Base-by-base conservation (phyloP, 2,329 filamentous ascomycete genomes). In the Lithohypha guttulata region DNA sequence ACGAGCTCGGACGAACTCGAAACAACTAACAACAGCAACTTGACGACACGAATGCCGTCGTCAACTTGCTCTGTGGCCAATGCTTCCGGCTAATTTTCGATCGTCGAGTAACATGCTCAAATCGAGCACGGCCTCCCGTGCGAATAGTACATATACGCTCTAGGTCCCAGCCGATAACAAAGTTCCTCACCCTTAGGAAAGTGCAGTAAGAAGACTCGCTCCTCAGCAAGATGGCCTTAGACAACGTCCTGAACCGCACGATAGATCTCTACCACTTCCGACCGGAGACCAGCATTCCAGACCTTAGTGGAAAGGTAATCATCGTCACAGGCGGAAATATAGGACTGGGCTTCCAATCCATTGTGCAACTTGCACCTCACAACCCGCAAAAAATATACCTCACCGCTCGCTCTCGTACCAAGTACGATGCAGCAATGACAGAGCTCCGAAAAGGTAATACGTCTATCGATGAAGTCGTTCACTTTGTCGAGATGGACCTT, bases 241-340 rank as follows among this genome's bases (percentile, higher is more conserved):
- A 26, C 33, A 6, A 10, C 6, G 3, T 26, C 15, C 33, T 35
- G 8, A 35, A 35, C 33, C 20, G 33, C n/a, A n/a, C 8, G 6
- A 3, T 4, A n/a, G 14, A 35, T 20, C 15, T 38, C 10, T 30
- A 38, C 25, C 3, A 38, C 7, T 38, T 38, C 37, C 14, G 41
- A n/a, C 41, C 43, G 15, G 21, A 36, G 14, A 41, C 28, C 15
- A 18, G 30, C 23, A 61, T 66, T 15, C 60, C 62, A 3, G 49
- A 53, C 20, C 55, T 66, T 1, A 33, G 47, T 2, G 59, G 56
- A 10, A 65, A 67, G 42, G 61, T 64, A 9, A 63, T 70, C 37
- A 55, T 71, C 17, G 58, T 71, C 23, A 71, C 68, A 0, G 68
- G 67, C 29, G 66, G 62, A 38, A 72, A 68, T 39, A 54, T 59